phyloP scores from a whole-genome alignment of 805 yeast species.

The Teunomyces gatunensis region DNA sequence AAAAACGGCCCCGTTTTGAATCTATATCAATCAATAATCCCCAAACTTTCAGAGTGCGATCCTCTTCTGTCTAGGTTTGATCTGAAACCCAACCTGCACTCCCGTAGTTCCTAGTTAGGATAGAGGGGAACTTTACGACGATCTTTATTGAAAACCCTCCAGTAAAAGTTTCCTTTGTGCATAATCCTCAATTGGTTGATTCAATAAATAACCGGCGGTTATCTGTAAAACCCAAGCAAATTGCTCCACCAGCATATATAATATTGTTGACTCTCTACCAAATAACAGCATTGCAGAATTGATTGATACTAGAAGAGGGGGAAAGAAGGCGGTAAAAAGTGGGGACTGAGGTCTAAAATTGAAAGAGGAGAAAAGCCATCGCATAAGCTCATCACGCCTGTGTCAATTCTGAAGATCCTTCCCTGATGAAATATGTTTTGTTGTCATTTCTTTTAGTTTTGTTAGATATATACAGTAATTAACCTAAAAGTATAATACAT shows the following conservation, averaged over 20 bases:
- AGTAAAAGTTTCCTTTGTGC: neutral
- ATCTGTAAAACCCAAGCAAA: neutral
- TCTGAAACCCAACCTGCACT: neutral
- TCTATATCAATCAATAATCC: too few species aligned
- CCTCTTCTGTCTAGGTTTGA: neutral
- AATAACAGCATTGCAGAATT: too few species aligned
- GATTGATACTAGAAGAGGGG: too few species aligned
- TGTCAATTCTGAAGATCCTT: neutral
- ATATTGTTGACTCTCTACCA: neutral
- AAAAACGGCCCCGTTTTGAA: too few species aligned
- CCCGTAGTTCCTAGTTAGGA: neutral
- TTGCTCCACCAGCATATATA: neutral
- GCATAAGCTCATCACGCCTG: neutral
- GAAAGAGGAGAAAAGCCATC: neutral
- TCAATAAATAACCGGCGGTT: neutral
- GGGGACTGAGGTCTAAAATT: too few species aligned
- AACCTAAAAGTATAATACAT: neutral
- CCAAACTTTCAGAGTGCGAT: too few species aligned
- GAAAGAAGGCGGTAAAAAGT: too few species aligned
- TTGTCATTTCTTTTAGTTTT: neutral
- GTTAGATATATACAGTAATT: neutral
- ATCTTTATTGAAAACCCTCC: neutral
- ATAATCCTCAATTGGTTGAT: neutral
- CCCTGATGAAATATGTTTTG: neutral
- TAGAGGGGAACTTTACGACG: neutral